Conservation (phyloP, 23 red algal genomes). For the Agarophyton chilense region DNA sequence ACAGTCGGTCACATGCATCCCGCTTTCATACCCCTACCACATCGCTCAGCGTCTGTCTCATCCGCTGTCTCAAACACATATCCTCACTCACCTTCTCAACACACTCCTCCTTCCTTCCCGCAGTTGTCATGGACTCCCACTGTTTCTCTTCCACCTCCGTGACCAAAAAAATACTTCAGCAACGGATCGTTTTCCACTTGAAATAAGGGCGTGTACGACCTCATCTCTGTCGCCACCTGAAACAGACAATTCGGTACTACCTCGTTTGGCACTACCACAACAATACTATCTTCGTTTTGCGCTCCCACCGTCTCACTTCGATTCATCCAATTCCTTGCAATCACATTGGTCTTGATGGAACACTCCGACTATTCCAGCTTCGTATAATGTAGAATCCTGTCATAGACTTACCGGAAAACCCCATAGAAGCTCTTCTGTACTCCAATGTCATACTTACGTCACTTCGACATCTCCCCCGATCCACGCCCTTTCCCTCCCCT, state of each 20-base stretch:
- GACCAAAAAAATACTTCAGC: neutral
- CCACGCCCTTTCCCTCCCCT: neutral
- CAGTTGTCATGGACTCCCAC: neutral
- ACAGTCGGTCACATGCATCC: neutral
- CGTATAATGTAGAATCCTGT: neutral
- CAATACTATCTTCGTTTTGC: neutral
- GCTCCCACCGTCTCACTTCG: neutral
- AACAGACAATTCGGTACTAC: neutral
- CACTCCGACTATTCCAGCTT: neutral
- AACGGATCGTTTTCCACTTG: neutral
- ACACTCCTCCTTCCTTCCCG: neutral
- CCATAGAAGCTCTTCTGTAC: neutral
- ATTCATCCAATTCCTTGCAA: neutral
- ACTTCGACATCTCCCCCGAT: neutral
- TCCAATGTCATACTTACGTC: slow-evolving; percentile 12
- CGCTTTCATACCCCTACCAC: neutral
- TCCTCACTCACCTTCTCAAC: neutral
- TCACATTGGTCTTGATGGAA: neutral
- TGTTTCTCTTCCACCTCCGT: neutral
- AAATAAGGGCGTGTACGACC: neutral
- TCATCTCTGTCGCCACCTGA: neutral
- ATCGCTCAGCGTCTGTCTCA: slow-evolving; percentile 6
- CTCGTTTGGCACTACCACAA: neutral
- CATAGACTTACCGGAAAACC: neutral
- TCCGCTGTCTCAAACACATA: slow-evolving; percentile 6